Base-by-base conservation (phyloP, 345 rosid genomes). In the Pseudoturritis turrita region DNA sequence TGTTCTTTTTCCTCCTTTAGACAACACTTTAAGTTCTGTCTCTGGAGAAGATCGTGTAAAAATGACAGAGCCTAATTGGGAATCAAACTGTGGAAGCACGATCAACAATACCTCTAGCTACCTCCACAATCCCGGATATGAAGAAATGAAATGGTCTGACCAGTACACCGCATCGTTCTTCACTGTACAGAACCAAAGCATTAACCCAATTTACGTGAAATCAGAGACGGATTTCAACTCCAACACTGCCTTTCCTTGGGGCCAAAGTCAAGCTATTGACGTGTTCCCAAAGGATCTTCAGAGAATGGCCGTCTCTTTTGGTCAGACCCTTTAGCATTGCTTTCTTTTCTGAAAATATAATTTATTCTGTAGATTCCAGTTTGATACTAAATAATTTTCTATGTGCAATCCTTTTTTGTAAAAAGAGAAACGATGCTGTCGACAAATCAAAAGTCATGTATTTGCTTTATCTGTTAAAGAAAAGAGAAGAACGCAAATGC, bases 1-100 rank as follows among this genome's bases (percentile, higher is more conserved):
- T 18, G 76, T 61, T 66, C 83, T 70, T 69, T 84, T 18, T 70
- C 85, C 86, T 18, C 58, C 84, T 7, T 45, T 72, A 7, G 82
- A 76, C 2, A 78, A 74, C 46, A 69, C 56, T 64, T 72, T 68
- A 68, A 14, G 64, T 12, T 19, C 40, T 62, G 1, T 37, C 10
- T 47, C 56, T 17, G 10, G 15, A 56, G 64, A 10, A 29, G 23
- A 45, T 7, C 56, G 23, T 35, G 35, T 50, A 35, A 50, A 50
- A 23, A 35, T 5, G 23, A 7, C 15, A 28, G 54, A 44, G 3
- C 7, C 60, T 21, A 51, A 10, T 51, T 65, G 49, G 49, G 51
- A 41, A 52, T 25, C 72, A 39, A 41, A 45, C 54, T 15, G 52
- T 44, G 26, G 54, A 62, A 45, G 7, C 39, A 17, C 10, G 1